Evolutionary conservation across 805 yeast species (phyloP).

Genomic region (Candida odintsovae): DNA sequence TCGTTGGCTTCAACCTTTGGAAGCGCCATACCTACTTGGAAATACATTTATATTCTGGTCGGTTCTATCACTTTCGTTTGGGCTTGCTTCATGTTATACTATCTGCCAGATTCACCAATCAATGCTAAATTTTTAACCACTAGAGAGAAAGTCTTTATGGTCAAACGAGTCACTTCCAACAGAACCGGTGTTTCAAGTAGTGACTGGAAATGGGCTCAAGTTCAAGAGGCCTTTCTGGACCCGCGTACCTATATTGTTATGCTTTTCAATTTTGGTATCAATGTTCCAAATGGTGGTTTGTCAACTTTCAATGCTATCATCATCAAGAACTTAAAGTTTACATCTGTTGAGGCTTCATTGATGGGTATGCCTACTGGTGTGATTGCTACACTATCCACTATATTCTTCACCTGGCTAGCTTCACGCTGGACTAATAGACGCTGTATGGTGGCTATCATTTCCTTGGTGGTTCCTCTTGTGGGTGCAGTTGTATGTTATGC

Average conservation of each 20-base stretch:
- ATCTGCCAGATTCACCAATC: conserved; percentile 45
- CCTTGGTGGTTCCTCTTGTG: conserved; percentile 23
- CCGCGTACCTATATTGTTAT: conserved; percentile 29
- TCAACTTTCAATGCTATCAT: conserved; percentile 24
- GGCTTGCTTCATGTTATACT: conserved; percentile 24
- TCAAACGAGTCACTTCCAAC: conserved; percentile 34
- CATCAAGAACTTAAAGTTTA: conserved; percentile 19
- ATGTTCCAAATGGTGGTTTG: conserved; percentile 32
- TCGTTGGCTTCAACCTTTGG: conserved; percentile 36
- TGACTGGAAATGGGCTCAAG: conserved; percentile 35
- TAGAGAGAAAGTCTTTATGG: conserved; percentile 40
- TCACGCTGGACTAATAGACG: conserved; percentile 26
- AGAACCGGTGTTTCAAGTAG: conserved; percentile 39
- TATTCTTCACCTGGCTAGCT: conserved; percentile 28
- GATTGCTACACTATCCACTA: conserved; percentile 27
- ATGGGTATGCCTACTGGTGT: conserved; percentile 26
- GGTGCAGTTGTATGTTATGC: conserved; percentile 24
- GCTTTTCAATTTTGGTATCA: conserved; percentile 26
- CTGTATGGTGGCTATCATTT: conserved; percentile 22
- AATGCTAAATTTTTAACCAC: conserved; percentile 33
- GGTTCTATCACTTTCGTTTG: conserved; percentile 42
- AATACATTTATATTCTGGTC: conserved; percentile 41
- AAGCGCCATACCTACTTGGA: conserved; percentile 36
- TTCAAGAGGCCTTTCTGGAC: conserved; percentile 37
- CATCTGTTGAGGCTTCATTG: conserved; percentile 20